Evolutionary conservation across 2,329 filamentous ascomycete genomes (phyloP).

Genomic region (Fusarium irregulare): DNA sequence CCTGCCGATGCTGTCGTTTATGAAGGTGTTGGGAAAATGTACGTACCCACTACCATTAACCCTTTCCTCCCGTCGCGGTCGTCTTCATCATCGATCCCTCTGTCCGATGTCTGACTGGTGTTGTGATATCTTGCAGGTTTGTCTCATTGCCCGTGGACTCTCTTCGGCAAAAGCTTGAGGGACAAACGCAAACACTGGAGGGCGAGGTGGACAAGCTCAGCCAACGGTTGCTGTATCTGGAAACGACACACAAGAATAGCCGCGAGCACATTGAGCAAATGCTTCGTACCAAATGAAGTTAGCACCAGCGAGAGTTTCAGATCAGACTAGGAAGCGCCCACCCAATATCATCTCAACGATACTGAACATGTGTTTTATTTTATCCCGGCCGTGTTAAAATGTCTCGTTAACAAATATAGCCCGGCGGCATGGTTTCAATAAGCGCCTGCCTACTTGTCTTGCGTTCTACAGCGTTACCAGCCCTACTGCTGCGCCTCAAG

Average conservation of each 20-base stretch:
- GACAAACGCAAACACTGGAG: constrained; percentile 79
- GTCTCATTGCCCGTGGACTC: constrained; percentile 78
- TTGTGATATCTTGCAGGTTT: constrained; percentile 72
- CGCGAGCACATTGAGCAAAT: constrained; percentile 91
- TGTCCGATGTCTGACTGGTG: constrained; percentile 8
- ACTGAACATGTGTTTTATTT: not conserved
- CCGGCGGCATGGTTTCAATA: constrained; percentile 24
- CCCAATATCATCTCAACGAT: not conserved
- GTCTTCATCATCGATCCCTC: no score
- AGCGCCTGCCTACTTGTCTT: constrained; percentile 7
- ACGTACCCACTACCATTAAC: constrained; percentile 49
- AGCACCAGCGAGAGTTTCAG: constrained; percentile 1
- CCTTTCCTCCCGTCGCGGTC: not conserved
- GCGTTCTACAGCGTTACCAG: not conserved
- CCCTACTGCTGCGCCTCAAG: constrained; percentile 22
- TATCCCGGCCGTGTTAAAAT: not conserved
- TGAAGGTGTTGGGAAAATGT: constrained; percentile 98
- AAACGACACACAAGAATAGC: constrained; percentile 96
- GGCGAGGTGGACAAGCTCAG: constrained; percentile 82
- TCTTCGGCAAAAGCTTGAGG: constrained; percentile 79
- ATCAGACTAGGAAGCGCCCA: not conserved
- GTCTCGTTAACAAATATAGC: not conserved
- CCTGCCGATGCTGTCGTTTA: constrained; percentile 84
- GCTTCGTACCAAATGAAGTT: constrained; percentile 64
- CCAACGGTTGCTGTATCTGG: constrained; percentile 91